phyloP scores from a whole-genome alignment of 805 yeast genomes.

The Ogataea wickerhamii region DNA sequence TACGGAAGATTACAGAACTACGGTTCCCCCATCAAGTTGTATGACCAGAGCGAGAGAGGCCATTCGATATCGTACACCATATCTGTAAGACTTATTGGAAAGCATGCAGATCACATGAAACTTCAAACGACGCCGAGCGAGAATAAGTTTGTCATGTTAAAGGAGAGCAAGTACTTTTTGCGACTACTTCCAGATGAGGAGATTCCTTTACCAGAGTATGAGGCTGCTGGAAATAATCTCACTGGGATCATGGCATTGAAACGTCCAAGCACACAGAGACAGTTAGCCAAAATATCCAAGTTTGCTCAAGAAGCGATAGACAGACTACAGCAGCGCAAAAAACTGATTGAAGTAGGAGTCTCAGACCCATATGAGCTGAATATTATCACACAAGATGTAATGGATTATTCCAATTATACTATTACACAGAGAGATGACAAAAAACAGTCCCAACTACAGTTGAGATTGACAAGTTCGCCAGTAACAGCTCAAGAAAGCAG shows the following conservation, averaged over 20 bases:
- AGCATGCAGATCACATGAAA: not conserved
- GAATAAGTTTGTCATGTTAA: constrained; percentile 18
- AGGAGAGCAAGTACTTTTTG: constrained; percentile 20
- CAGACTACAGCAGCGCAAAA: constrained; percentile 13
- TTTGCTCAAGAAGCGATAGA: constrained; percentile 12
- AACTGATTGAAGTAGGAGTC: constrained; percentile 20
- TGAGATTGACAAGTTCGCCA: constrained; percentile 11
- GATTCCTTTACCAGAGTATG: constrained; percentile 17
- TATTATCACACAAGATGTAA: constrained; percentile 15
- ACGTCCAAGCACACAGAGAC: constrained; percentile 14
- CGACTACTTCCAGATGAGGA: constrained; percentile 20
- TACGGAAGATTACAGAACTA: constrained; percentile 47
- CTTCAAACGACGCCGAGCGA: constrained; percentile 12
- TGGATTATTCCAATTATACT: constrained; percentile 12
- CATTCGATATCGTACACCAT: constrained; percentile 46
- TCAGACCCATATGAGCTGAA: constrained; percentile 14
- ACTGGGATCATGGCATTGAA: not conserved
- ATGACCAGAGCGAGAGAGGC: constrained; percentile 43
- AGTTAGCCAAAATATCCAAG: constrained; percentile 16
- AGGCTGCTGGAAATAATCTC: constrained; percentile 2
- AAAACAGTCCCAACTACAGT: constrained; percentile 14
- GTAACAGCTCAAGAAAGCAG: not conserved
- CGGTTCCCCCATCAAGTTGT: constrained; percentile 51
- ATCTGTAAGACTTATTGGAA: constrained; percentile 50
- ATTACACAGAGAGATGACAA: constrained; percentile 11